These are phyloP conservation scores for Sphaerosporella brunnea DNA, from an alignment of 495 filamentous ascomycete genomes.

Conservation along the genomic window DNA sequence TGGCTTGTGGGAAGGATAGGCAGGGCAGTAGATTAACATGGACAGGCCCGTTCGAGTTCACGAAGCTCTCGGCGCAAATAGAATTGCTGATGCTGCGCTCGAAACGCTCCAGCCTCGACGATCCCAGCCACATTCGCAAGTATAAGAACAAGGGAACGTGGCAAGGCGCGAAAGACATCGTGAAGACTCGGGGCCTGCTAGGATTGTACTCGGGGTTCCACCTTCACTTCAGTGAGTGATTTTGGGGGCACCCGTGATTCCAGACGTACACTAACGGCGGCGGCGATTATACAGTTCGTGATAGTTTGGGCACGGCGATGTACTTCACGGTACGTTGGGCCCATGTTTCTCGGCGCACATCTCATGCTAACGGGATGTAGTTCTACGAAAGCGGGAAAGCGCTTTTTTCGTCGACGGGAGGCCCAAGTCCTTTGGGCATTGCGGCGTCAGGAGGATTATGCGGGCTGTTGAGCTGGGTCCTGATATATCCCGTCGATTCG, in stretches of 20 bases:
- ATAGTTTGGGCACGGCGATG: slow-evolving; percentile 73
- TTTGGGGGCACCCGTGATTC: background rate
- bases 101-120: slow-evolving; percentile 42
- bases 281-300: slow-evolving; percentile 39
- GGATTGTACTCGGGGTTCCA: slow-evolving; percentile 79
- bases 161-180: slow-evolving; percentile 58
- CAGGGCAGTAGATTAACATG: background rate
- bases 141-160: slow-evolving; percentile 67
- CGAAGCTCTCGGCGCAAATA: slow-evolving; percentile 78
- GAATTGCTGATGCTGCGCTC: slow-evolving; percentile 63
- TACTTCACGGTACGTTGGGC: slow-evolving; percentile 53
- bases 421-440: slow-evolving; percentile 54
- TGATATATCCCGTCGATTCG: slow-evolving; percentile 63
- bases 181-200: slow-evolving; percentile 54
- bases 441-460: slow-evolving; percentile 59
- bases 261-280: slow-evolving; percentile 7
- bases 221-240: slow-evolving; percentile 52
- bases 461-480: slow-evolving; percentile 62
- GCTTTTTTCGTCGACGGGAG: slow-evolving; percentile 53
- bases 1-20: background rate
- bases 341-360: background rate
- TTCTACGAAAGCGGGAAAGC: slow-evolving; percentile 77
- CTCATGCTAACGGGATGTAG: slow-evolving; percentile 9
- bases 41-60: slow-evolving; percentile 78
- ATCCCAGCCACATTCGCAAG: slow-evolving; percentile 38